Conservation (phyloP, 2,329 filamentous ascomycete species). For the Claviceps sp. region DNA sequence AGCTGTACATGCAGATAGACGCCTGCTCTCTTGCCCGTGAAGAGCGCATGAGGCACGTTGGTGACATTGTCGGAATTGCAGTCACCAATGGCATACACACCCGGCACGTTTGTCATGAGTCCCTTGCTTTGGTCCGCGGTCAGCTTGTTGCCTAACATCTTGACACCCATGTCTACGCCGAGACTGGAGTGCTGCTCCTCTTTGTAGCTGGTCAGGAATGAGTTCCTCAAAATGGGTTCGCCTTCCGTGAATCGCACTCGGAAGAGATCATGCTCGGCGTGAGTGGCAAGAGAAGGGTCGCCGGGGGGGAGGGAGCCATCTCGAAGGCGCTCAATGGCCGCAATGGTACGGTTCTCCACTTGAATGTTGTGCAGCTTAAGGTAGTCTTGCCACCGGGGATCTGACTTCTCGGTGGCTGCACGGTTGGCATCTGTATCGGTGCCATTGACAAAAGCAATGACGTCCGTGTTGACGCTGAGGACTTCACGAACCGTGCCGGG, state of each 20-base stretch:
- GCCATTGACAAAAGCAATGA: constrained; percentile 47
- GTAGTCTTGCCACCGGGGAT: constrained; percentile 34
- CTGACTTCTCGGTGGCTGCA: constrained; percentile 22
- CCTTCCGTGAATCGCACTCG: constrained; percentile 37
- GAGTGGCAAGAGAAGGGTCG: constrained; percentile 28
- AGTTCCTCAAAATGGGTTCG: constrained; percentile 29
- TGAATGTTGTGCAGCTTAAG: constrained; percentile 35
- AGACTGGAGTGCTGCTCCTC: constrained; percentile 34
- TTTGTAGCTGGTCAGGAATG: constrained; percentile 37
- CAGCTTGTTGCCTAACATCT: constrained; percentile 30
- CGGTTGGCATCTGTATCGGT: constrained; percentile 35
- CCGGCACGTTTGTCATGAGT: constrained; percentile 35
- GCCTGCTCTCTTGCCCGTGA: constrained; percentile 42
- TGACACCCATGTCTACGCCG: constrained; percentile 33
- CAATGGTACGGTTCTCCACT: constrained; percentile 43
- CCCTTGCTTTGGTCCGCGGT: constrained; percentile 26
- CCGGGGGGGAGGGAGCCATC: constrained; percentile 22
- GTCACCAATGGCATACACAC: constrained; percentile 46
- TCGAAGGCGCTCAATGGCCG: constrained; percentile 30
- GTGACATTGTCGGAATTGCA: constrained; percentile 46
- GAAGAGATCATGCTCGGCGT: constrained; percentile 41
- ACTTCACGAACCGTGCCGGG: constrained; percentile 36
- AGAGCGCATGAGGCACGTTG: constrained; percentile 49
- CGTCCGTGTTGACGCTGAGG: constrained; percentile 38
- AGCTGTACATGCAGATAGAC: constrained; percentile 41